Percentiles rank a stretch among this genome's conserved stretches.
Evolutionary conservation across 257 asterid genomes (phyloP).

Genomic region (Knoxia roxburghii): DNA sequence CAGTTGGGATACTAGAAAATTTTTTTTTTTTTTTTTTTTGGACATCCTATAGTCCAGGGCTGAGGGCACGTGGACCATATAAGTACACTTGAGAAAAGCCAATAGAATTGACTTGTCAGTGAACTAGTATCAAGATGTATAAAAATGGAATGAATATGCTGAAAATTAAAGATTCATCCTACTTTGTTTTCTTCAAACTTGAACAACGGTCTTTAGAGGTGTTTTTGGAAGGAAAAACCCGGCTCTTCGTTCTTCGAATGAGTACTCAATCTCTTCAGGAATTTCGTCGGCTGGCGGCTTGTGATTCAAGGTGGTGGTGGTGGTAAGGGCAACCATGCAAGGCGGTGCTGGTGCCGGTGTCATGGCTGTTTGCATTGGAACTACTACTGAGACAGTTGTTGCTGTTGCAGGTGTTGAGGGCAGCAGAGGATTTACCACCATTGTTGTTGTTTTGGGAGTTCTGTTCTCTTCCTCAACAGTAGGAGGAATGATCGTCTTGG

Average conservation of each 20-base stretch:
- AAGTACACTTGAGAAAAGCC: slow-evolving; percentile 34
- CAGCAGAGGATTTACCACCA: slow-evolving; percentile 37
- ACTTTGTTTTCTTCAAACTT: slow-evolving; percentile 16
- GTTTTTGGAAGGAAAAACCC: slow-evolving; percentile 55
- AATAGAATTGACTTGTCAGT: slow-evolving; percentile 33
- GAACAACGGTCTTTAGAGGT: slow-evolving; percentile 27
- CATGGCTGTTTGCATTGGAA: slow-evolving; percentile 73
- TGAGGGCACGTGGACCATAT: slow-evolving; percentile 27
- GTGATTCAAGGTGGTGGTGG: slow-evolving; percentile 8
- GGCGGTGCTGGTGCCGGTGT: slow-evolving; percentile 39
- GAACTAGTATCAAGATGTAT: slow-evolving; percentile 18
- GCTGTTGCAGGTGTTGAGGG: slow-evolving; percentile 64
- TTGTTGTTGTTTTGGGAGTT: slow-evolving; percentile 57
- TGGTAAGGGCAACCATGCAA: not conserved
- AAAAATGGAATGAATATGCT: slow-evolving; percentile 20
- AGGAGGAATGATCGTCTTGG: slow-evolving; percentile 45
- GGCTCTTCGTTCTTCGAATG: slow-evolving; percentile 80
- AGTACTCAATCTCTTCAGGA: slow-evolving; percentile 58
- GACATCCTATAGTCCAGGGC: no score
- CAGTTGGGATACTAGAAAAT: not conserved
- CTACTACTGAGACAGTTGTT: slow-evolving; percentile 33
- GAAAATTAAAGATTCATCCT: not conserved
- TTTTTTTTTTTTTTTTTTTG: no score
- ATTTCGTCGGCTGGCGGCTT: slow-evolving; percentile 33
- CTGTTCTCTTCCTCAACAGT: slow-evolving; percentile 55